A percentile compares a stretch with the other conserved stretches of the same genome.
Evolutionary conservation across 1,139 yeast species (phyloP).

Genomic region (Geotrichum australiense): DNA sequence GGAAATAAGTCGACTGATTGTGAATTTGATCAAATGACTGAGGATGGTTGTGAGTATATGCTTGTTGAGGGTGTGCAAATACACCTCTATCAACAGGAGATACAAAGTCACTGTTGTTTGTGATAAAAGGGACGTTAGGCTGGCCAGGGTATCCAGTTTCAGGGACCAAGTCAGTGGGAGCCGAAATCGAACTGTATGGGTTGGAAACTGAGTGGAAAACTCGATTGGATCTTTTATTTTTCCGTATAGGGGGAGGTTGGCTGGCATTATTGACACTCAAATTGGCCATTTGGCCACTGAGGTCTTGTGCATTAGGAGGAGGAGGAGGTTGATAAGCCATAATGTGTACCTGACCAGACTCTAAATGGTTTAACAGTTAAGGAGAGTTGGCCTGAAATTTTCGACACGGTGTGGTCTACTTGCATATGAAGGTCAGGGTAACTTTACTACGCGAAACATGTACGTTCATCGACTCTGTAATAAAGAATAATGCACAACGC

Average conservation of each 20-base stretch:
- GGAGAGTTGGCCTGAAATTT: not conserved
- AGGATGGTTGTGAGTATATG: too few relatives aligned
- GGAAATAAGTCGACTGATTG: not conserved
- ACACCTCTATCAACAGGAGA: conserved; percentile 9
- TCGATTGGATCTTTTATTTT: conserved; percentile 4
- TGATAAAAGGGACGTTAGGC: not conserved
- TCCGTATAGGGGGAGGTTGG: conserved; percentile 1
- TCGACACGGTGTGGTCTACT: conserved; percentile 1
- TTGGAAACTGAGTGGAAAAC: conserved; percentile 6
- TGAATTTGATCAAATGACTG: not conserved
- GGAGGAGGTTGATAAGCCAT: conserved; percentile 1
- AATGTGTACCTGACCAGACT: not conserved
- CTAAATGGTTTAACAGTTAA: not conserved
- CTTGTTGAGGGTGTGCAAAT: conserved; percentile 1
- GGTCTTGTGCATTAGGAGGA: conserved; percentile 5
- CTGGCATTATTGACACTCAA: not conserved
- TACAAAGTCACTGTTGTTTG: conserved; percentile 3
- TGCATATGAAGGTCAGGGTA: not conserved
- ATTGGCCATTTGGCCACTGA: conserved; percentile 8
- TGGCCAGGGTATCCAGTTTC: too few relatives aligned
- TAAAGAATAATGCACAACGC: too few relatives aligned
- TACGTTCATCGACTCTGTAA: too few relatives aligned
- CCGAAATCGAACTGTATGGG: conserved; percentile 1
- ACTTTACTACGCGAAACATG: not conserved
- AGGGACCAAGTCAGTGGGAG: conserved; percentile 7